A percentile compares a stretch with the other conserved stretches of the same genome.
phyloP scores from a whole-genome alignment of 352 stramenopile genomes.

The Phytophthora ramorum region DNA sequence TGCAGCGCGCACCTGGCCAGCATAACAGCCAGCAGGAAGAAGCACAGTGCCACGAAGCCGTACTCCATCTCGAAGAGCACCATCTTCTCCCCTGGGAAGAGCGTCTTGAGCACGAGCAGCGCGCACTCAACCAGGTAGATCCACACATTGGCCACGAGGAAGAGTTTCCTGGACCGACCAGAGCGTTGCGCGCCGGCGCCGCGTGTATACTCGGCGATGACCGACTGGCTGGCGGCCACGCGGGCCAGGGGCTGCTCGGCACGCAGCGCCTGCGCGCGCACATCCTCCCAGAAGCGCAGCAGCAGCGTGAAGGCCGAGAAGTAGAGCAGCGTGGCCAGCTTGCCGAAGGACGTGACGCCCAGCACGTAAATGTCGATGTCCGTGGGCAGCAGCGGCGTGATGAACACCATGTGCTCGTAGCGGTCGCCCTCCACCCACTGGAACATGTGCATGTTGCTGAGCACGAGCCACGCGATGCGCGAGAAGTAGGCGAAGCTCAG shows the following conservation, averaged over 20 bases:
- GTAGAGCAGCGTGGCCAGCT: conserved; percentile 81
- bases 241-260: conserved; percentile 66
- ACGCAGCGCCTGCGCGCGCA: conserved; percentile 57
- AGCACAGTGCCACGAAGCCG: conserved; percentile 76
- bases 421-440: conserved; percentile 73
- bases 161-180: conserved; percentile 61
- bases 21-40: conserved; percentile 76
- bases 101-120: conserved; percentile 73
- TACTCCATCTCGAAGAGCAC: conserved; percentile 79
- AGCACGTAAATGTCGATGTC: conserved; percentile 88
- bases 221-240: conserved; percentile 72
- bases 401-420: conserved; percentile 82
- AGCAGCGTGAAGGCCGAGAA: conserved; percentile 86
- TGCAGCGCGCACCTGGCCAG: conserved; percentile 62
- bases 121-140: conserved; percentile 82
- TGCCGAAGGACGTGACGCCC: conserved; percentile 76
- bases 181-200: conserved; percentile 52
- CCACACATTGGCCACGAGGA: conserved; percentile 84
- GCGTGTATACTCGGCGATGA: conserved; percentile 78
- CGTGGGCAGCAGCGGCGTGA: conserved; percentile 68
- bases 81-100: conserved; percentile 63
- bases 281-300: conserved; percentile 84
- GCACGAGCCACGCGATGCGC: conserved; percentile 76
- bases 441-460: conserved; percentile 85
- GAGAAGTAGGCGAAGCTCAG: conserved; percentile 75